Conservation (phyloP, 2,329 filamentous ascomycete genomes). For the Dendryphion nanum region DNA sequence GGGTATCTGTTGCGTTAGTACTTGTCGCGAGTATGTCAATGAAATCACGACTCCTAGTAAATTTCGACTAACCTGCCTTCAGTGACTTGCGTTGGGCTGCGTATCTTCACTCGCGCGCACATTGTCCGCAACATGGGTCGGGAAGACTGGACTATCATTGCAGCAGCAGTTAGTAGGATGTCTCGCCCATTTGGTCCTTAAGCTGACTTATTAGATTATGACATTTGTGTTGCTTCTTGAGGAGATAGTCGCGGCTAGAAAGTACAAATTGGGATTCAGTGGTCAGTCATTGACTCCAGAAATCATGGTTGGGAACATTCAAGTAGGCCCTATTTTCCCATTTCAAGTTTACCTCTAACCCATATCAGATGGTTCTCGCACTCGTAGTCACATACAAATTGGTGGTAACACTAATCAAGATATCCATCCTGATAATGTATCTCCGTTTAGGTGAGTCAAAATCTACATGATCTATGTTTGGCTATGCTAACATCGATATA, state of each 20-base stretch:
- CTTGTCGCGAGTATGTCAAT: slow-evolving; percentile 18
- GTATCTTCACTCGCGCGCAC: slow-evolving; percentile 22
- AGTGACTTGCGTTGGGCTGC: slow-evolving; percentile 19
- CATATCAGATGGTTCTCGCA: slow-evolving; percentile 15
- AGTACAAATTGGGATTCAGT: slow-evolving; percentile 18
- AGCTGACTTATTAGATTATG: neutral
- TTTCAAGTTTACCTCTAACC: neutral
- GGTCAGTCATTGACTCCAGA: slow-evolving; percentile 10
- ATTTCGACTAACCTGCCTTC: slow-evolving; percentile 1
- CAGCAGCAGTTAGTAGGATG: slow-evolving; percentile 17
- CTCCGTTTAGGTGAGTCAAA: slow-evolving; percentile 27
- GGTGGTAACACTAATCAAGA: slow-evolving; percentile 25
- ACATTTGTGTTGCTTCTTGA: slow-evolving; percentile 8
- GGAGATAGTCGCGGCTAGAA: slow-evolving; percentile 10
- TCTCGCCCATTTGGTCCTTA: neutral
- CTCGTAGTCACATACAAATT: slow-evolving; percentile 22
- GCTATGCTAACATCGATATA: neutral
- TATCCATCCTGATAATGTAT: slow-evolving; percentile 34
- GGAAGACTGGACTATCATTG: slow-evolving; percentile 28
- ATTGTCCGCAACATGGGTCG: slow-evolving; percentile 24
- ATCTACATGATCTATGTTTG: neutral
- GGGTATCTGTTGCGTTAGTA: slow-evolving; percentile 15
- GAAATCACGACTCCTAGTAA: too few relatives aligned
- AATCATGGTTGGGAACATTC: slow-evolving; percentile 13
- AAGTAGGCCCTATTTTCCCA: slow-evolving; percentile 9